Conservation (phyloP, 305 asterid genomes). For the Fraxinus baroniana region DNA sequence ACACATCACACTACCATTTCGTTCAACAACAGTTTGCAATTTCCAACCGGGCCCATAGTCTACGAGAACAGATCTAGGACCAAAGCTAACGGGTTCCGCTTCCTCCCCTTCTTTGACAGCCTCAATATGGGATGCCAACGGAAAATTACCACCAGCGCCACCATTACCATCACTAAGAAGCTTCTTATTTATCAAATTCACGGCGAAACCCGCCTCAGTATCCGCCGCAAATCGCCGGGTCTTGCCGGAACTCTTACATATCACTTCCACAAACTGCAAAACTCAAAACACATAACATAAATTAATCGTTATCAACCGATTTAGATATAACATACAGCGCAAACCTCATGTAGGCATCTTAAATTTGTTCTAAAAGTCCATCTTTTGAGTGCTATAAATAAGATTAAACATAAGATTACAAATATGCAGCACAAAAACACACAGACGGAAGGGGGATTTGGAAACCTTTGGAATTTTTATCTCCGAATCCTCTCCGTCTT, state of each 20-base stretch:
- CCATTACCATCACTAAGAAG: conserved; percentile 22
- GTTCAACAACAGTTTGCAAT: conserved; percentile 48
- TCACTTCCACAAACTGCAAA: conserved; percentile 62
- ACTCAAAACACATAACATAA: conserved; percentile 1
- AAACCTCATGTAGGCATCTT: background rate
- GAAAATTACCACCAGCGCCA: conserved; percentile 18
- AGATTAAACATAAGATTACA: background rate
- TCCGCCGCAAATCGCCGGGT: conserved; percentile 70
- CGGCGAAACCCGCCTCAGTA: conserved; percentile 67
- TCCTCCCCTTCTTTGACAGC: conserved; percentile 59
- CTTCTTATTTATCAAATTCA: conserved; percentile 57
- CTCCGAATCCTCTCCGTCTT: conserved; percentile 29
- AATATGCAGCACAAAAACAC: background rate
- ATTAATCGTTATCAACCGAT: background rate
- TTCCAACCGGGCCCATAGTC: conserved; percentile 63
- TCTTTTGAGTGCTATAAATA: background rate
- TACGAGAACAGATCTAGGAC: conserved; percentile 60
- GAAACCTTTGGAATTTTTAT: conserved; percentile 28
- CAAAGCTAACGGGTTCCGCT: conserved; percentile 65
- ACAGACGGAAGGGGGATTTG: background rate
- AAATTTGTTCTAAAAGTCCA: background rate
- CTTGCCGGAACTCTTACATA: conserved; percentile 65
- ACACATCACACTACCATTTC: conserved; percentile 23
- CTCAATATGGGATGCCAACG: conserved; percentile 53
- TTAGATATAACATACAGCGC: background rate